These are phyloP conservation scores for Geranium incanum DNA, from an alignment of 441 rosid species.

Conservation along the genomic window DNA sequence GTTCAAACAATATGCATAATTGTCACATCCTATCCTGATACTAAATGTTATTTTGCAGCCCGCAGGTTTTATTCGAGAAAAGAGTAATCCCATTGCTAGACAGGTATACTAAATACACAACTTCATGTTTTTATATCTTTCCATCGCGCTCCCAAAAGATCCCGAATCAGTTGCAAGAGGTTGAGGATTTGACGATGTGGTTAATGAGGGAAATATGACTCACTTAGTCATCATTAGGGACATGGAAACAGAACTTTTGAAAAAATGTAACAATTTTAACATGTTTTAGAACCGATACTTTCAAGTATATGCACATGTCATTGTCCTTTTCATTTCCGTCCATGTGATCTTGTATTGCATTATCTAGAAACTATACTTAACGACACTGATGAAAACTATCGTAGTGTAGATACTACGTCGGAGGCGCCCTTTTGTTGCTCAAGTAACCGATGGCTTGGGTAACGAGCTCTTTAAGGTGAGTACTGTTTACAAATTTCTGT, in stretches of 20 bases:
- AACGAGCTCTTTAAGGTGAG: constrained; percentile 77
- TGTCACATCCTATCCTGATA: constrained; percentile 6
- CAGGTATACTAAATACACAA: constrained; percentile 42
- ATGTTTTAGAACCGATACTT: neutral
- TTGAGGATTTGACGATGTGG: neutral
- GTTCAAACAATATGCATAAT: constrained; percentile 3
- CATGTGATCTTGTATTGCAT: neutral
- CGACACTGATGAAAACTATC: constrained; percentile 14
- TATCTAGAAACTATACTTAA: neutral
- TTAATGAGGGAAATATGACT: neutral
- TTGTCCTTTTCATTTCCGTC: neutral
- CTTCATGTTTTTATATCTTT: neutral
- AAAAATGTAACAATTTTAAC: neutral
- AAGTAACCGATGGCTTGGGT: constrained; percentile 63
- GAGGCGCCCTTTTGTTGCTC: constrained; percentile 89
- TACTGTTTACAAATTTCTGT: constrained; percentile 7
- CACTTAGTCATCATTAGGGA: neutral
- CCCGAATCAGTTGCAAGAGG: neutral
- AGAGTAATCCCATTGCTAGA: constrained; percentile 65
- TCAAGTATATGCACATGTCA: neutral
- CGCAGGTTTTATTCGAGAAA: constrained; percentile 76
- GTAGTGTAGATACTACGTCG: constrained; percentile 60
- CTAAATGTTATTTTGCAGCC: constrained; percentile 46
- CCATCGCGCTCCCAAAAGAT: neutral
- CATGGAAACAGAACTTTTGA: neutral